Evolutionary conservation across 805 yeast species (phyloP).

Genomic region (Komagataella pastoris): DNA sequence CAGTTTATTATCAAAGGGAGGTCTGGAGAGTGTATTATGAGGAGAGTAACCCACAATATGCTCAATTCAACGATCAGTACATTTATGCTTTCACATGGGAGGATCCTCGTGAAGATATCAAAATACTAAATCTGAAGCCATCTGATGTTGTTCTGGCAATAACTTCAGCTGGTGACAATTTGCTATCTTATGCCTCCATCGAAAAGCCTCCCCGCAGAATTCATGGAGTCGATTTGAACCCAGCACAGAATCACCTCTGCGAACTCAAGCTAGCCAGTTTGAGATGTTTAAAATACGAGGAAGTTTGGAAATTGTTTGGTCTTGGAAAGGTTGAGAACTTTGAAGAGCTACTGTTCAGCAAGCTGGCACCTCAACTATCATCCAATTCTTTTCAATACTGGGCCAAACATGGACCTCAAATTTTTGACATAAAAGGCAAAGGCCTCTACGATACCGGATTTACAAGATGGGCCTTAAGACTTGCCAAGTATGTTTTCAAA

Average conservation of each 20-base stretch:
- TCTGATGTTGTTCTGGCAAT: constrained; percentile 70
- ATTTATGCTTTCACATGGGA: constrained; percentile 89
- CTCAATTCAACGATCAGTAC: constrained; percentile 65
- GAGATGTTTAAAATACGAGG: constrained; percentile 38
- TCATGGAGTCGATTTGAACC: constrained; percentile 79
- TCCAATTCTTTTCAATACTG: constrained; percentile 76
- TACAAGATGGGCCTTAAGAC: constrained; percentile 73
- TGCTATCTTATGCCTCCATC: constrained; percentile 58
- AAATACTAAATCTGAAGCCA: constrained; percentile 43
- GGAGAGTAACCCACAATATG: constrained; percentile 51
- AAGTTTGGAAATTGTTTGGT: constrained; percentile 69
- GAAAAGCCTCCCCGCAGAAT: constrained; percentile 64
- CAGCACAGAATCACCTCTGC: constrained; percentile 68
- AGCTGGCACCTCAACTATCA: constrained; percentile 58
- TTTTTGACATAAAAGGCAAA: constrained; percentile 38
- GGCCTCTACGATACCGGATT: constrained; percentile 78
- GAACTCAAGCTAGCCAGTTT: constrained; percentile 70
- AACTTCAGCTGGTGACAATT: constrained; percentile 80
- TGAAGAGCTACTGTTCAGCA: constrained; percentile 33
- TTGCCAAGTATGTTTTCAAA: constrained; percentile 48
- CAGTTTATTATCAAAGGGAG: constrained; percentile 66
- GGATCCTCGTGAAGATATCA: constrained; percentile 72
- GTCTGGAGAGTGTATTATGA: constrained; percentile 74
- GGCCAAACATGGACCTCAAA: constrained; percentile 46
- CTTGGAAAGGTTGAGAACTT: constrained; percentile 50